Base-by-base conservation (phyloP, 2,329 filamentous ascomycete species). In the Fusarium chaquense region DNA sequence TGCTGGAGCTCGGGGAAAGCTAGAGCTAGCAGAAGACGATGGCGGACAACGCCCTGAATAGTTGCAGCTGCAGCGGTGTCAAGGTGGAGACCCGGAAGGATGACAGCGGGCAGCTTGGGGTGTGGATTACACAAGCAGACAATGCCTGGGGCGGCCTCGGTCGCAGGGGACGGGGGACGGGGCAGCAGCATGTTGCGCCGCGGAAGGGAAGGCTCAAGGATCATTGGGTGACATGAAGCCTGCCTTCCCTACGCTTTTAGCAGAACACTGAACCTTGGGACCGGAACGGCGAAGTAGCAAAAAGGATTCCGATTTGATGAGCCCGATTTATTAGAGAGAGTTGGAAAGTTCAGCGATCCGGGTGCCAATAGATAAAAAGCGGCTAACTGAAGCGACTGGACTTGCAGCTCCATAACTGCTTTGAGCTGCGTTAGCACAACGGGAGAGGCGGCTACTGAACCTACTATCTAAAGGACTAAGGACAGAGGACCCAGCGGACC, bases 141-240 rank as follows among this genome's bases (percentile, higher is more conserved):
- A 56, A 54, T 46, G 58, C 36, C 33, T 30, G 60, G 50, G 51
- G 24, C 24, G 24, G 59, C 52, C 44, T 62, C 45, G 49, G 46
- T n/a, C 45, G 47, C 59, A 61, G 56, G 67, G 71, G 58, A 58
- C 61, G 67, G 56, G 67, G 71, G 58, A 56, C 63, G 67, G 71
- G 63, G 60, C 46, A 64, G 16, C 38, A 64, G 47, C 62, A 41
- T 62, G 45, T 49, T 66, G 55, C 44, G 61, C 62, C 70, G 57
- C 64, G 71, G 50, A 26, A 54, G 51, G 45, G 40, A 18, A 65
- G 40, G n/a, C 36, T 53, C 28, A 54, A 50, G 28, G 28, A 33
- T 45, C 41, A 67, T 59, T 63, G 58, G 62, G 28, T 54, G 20
- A 36, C 45, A 52, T 44, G 41, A 64, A 54, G 35, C 58, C 51